Evolutionary conservation across 495 filamentous ascomycete species (phyloP), one percentile per base, ranked within the genome.

Genomic region (Lepidopterella palustris): DNA sequence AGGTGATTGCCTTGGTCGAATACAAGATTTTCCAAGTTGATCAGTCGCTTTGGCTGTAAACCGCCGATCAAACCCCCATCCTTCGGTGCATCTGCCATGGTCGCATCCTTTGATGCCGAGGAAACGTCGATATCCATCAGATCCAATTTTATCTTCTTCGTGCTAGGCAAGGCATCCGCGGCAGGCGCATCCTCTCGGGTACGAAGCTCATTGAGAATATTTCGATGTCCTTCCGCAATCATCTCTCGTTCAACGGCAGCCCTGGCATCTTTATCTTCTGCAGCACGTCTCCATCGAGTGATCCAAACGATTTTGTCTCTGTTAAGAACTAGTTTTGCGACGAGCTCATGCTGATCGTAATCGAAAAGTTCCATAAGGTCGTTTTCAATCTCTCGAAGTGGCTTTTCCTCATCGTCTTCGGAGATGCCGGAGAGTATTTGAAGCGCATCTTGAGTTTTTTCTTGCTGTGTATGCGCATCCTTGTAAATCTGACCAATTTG

Each of bases 1-100:
- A 97, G 79, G 76, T 99, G 93, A 65, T 96, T 97, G 15, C 93
- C 93, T 71, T 97, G 93, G 66, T 97, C 92, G 72, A 99, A 99
- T 28, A 96, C 80, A 20, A 99, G 83, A 63, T 96, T 96, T 64
- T 99, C 92, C 45, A 99, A 76, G 67, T 97, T 97, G 75, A 97
- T 91, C 15, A 88, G 74, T 68, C 87, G 86, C 57, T 85, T 82
- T 0, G 93, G 93, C 67, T 96, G 90, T 52, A 97, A 76, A n/a
- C 90, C 90, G 50, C 92, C 87, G 21, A 87, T 80, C 23, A 96
- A 74, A 39, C 83, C 84, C 42, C 82, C 84, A 18, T 90, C 85
- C 21, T 80, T 78, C 59, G 72, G 71, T 45, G 77, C 77, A 42
- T 82, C 74, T 31, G 77, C 73, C 27, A 76, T 74, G 9, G 68